Evolutionary conservation across 805 yeast species (phyloP), one percentile per base, ranked within the genome.

Genomic region (Spathaspora arborariae): DNA sequence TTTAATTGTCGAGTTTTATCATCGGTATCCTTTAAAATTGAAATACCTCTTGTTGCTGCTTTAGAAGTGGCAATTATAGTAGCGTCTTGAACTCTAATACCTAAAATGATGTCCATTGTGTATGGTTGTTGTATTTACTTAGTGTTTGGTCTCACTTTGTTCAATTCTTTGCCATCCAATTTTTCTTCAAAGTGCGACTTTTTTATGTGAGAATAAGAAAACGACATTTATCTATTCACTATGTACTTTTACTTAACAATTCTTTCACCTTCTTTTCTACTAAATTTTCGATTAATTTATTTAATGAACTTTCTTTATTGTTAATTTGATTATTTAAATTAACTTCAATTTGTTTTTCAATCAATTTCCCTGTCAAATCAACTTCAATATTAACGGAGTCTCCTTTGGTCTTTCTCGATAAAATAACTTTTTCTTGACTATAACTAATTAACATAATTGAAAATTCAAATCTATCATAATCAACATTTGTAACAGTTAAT

Each of bases 51-150:
- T 8, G 96, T 88, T 48, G 85, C 88, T 4, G 97, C 96, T 64
- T 85, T 88, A 9, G 97, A 90, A n/a, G 98, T 88, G 60, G 97
- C 96, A 47, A 92, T 68, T 50, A 94, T 76, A 39, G 92, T 96
- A 51, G 82, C 78, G 59, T 89, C 95, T 58, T 81, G 72, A 27
- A 90, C 85, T 59, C 79, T 84, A 57, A 92, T 84, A 48, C 98
- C 98, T 57, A 92, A 74, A 46, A 92, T 73, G 58, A 92, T 83
- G 74, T 92, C 99, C 98, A 94, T 94, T 15, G 47, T 55, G 47
- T 10, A 26, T 35, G 42, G 41, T 7, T 34, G 26, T 22, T 22
- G 9, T 22, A 9, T 22, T 7, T 22, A 22, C 9, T n/a, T 26
- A n/a, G 47, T 16, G 43, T 42, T 16, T 39, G 27, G 24, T 44